Conservation (phyloP, 805 yeast genomes). For the Hemisphaericaspora nanyangensis region DNA sequence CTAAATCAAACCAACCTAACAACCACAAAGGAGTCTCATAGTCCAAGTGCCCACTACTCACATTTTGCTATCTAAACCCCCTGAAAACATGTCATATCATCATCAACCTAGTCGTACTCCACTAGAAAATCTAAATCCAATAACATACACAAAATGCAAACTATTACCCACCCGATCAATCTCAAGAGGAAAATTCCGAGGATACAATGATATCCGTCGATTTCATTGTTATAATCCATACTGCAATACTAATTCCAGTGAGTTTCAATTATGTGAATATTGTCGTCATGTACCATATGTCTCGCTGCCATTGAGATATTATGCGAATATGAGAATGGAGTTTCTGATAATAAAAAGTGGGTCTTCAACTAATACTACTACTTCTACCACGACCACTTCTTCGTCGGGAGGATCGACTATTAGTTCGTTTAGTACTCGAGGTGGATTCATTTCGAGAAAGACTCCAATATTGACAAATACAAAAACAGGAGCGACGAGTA, state of each 20-base stretch:
- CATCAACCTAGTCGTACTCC: not conserved
- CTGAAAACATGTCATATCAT: not conserved
- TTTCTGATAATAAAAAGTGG: not conserved
- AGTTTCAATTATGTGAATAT: conserved; percentile 10
- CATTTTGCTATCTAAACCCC: too few species aligned
- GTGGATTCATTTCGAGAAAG: not conserved
- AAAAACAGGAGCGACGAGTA: not conserved
- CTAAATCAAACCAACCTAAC: too few species aligned
- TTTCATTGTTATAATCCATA: conserved; percentile 5
- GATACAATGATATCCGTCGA: conserved; percentile 8
- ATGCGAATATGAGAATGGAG: not conserved
- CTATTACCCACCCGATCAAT: conserved; percentile 5
- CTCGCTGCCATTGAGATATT: conserved; percentile 12
- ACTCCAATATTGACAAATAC: not conserved
- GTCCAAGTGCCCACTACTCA: too few species aligned
- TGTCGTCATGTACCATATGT: conserved; percentile 15
- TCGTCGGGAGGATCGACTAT: not conserved
- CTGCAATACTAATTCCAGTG: conserved; percentile 7
- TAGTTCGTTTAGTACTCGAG: not conserved
- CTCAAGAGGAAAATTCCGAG: conserved; percentile 8
- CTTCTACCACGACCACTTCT: not conserved
- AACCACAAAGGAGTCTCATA: too few species aligned
- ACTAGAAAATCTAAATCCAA: not conserved
- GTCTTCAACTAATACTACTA: not conserved
- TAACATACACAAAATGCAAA: conserved; percentile 6